These are phyloP conservation scores for Pseudopyricularia cyperi DNA, from an alignment of 2,329 filamentous ascomycete species.

Conservation along the genomic window DNA sequence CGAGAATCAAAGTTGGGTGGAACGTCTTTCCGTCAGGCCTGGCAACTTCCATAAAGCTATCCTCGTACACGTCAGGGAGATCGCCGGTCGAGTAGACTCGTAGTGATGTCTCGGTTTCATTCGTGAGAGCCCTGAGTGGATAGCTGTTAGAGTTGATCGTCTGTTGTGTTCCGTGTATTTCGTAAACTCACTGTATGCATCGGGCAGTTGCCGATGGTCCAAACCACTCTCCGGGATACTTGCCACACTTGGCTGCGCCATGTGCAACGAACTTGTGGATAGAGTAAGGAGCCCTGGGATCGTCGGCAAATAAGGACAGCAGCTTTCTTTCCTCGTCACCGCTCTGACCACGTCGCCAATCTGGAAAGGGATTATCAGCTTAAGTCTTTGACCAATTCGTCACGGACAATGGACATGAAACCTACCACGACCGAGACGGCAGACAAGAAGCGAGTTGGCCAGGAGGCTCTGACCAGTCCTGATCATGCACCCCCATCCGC, in stretches of 20 bases:
- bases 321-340: conserved; percentile 53
- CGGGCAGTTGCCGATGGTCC: conserved; percentile 90
- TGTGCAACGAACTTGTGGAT: conserved; percentile 90
- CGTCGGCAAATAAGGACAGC: conserved; percentile 75
- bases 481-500: conserved; percentile 99
- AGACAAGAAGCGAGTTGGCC: conserved; percentile 66
- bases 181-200: conserved; percentile 68
- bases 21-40: conserved; percentile 53
- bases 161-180: too few species aligned
- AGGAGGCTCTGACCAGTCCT: conserved; percentile 86
- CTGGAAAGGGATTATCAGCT: conserved; percentile 20
- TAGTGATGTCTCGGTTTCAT: conserved; percentile 49
- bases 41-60: conserved; percentile 70
- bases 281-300: conserved; percentile 76
- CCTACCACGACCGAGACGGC: conserved; percentile 67
- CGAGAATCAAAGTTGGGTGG: conserved; percentile 73
- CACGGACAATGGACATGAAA: neutral
- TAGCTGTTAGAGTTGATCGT: neutral
- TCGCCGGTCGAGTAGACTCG: conserved; percentile 84
- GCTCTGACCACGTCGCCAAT: conserved; percentile 58
- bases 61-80: conserved; percentile 84
- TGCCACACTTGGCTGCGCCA: conserved; percentile 76
- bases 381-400: neutral
- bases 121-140: conserved; percentile 54
- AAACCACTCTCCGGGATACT: conserved; percentile 96